Evolutionary conservation across 176 grass and related monocot species (phyloP).

Genomic region (Thalia dealbata): DNA sequence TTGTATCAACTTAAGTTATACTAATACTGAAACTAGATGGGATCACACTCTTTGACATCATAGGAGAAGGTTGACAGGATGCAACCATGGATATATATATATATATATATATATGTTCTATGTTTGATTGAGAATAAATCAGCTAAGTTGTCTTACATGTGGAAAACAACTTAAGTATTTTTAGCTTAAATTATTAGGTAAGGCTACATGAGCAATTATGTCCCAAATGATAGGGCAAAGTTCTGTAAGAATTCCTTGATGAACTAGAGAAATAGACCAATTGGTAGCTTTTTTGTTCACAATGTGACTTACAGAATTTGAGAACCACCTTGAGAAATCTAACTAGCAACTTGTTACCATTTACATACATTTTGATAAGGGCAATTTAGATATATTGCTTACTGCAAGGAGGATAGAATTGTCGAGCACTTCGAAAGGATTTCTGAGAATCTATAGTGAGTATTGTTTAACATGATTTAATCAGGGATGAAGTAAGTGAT

Average conservation of each 20-base stretch:
- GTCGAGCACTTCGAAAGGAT: slow-evolving; percentile 7
- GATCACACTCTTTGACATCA: slow-evolving; percentile 4
- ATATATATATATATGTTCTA: slow-evolving; percentile 16
- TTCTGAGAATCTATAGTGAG: slow-evolving; percentile 20
- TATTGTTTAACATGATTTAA: background rate
- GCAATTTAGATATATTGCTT: background rate
- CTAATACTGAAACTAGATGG: slow-evolving; percentile 14
- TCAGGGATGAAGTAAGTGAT: background rate
- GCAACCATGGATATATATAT: slow-evolving; percentile 1
- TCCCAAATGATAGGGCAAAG: slow-evolving; percentile 5
- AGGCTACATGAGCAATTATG: slow-evolving; percentile 12
- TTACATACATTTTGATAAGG: slow-evolving; percentile 14
- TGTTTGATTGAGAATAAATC: slow-evolving; percentile 1
- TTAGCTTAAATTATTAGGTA: slow-evolving; percentile 5
- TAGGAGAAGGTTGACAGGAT: slow-evolving; percentile 7
- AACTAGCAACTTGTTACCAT: slow-evolving; percentile 15
- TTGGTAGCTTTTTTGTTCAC: background rate
- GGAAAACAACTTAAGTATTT: background rate
- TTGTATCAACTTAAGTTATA: background rate
- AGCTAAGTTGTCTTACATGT: background rate
- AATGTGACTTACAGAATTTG: background rate
- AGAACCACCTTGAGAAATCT: background rate
- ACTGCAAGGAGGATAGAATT: slow-evolving; percentile 18
- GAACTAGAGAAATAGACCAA: background rate
- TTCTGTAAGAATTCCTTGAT: background rate